Evolutionary conservation across 768 basidiomycete species (phyloP).

Genomic region (Russula lepida): DNA sequence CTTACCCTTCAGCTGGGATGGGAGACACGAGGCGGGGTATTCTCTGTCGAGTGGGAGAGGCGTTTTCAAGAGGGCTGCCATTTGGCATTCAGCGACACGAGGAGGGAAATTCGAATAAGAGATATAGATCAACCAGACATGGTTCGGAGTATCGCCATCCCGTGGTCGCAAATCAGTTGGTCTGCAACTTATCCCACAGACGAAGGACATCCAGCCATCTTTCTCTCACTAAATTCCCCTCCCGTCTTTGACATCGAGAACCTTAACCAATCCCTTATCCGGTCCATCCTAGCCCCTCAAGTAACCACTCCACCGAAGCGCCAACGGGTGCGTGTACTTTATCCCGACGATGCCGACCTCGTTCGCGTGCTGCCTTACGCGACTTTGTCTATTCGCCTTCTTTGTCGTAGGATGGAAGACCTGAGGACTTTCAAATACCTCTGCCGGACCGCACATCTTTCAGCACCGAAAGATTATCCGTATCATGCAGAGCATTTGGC

Average conservation of each 20-base stretch:
- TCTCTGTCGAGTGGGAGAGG: conserved; percentile 53
- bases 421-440: conserved; percentile 34
- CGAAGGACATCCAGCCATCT: conserved; percentile 27
- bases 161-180: conserved; percentile 36
- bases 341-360: conserved; percentile 28
- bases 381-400: conserved; percentile 44
- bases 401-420: conserved; percentile 33
- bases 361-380: conserved; percentile 41
- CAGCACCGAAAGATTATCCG: conserved; percentile 24
- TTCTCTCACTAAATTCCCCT: conserved; percentile 36
- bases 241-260: conserved; percentile 32
- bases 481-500: conserved; percentile 34
- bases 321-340: conserved; percentile 33
- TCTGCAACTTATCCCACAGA: conserved; percentile 31
- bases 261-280: background rate
- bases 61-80: conserved; percentile 22
- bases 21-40: conserved; percentile 48
- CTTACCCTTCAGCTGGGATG: conserved; percentile 48
- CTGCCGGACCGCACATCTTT: conserved; percentile 32
- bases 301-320: conserved; percentile 23
- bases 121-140: conserved; percentile 22
- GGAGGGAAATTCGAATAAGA: conserved; percentile 40
- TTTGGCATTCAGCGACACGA: conserved; percentile 34
- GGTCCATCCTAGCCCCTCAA: background rate
- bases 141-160: conserved; percentile 35